These are phyloP conservation scores for Eimeria mitis DNA, from an alignment of 169 alveolate species.

Conservation along the genomic window DNA sequence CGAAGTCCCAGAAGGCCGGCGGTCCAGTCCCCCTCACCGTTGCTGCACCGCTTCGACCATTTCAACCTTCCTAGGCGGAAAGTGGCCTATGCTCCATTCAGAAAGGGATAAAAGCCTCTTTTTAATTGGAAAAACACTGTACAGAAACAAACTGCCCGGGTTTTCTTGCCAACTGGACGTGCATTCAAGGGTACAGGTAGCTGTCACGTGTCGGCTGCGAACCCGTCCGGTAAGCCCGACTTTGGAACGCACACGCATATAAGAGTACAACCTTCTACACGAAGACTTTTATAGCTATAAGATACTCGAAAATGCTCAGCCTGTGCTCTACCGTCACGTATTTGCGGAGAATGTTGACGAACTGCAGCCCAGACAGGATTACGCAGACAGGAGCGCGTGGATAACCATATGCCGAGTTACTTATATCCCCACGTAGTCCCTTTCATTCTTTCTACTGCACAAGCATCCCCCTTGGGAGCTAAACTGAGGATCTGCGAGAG, in stretches of 20 bases:
- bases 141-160: background rate
- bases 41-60: background rate
- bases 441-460: background rate
- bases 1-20: slow-evolving; percentile 44
- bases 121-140: background rate
- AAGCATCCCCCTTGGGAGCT: background rate
- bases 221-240: background rate
- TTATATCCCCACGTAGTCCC: background rate
- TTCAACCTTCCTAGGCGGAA: background rate
- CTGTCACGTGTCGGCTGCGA: slow-evolving; percentile 1
- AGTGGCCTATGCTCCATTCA: background rate
- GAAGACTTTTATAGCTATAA: background rate
- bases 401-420: background rate
- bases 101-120: background rate
- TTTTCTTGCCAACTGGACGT: background rate
- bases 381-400: background rate
- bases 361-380: background rate
- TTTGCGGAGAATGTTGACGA: background rate
- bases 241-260: too few relatives aligned
- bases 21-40: slow-evolving; percentile 58
- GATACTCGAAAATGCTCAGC: background rate
- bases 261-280: background rate
- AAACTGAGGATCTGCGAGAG: background rate
- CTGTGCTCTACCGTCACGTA: background rate
- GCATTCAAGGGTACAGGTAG: background rate